Evolutionary conservation across 139 green algal species (phyloP).

Genomic region (Auxenochlorella protothecoides): DNA sequence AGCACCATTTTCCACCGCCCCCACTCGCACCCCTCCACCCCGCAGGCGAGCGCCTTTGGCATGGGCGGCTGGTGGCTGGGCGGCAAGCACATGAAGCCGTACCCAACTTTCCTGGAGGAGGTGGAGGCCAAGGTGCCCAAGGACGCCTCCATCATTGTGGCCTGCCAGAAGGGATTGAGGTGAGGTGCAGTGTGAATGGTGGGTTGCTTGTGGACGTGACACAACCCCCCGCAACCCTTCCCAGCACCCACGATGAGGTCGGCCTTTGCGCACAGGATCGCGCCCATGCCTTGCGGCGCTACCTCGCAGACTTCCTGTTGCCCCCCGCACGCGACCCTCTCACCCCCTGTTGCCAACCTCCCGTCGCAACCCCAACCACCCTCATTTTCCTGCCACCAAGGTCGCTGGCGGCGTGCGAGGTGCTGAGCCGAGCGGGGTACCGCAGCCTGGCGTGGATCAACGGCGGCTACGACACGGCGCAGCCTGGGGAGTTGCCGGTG

Average conservation of each 20-base stretch:
- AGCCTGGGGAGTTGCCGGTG: constrained; percentile 44
- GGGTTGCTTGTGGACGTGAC: neutral
- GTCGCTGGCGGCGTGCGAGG: constrained; percentile 67
- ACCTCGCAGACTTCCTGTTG: neutral
- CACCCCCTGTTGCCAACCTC: too few relatives aligned
- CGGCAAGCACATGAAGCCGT: constrained; percentile 76
- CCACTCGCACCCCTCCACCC: neutral
- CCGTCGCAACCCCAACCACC: neutral
- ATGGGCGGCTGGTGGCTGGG: constrained; percentile 89
- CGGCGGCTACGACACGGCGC: constrained; percentile 75
- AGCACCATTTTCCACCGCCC: neutral
- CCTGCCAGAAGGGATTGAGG: constrained; percentile 84
- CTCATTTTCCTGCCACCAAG: constrained; percentile 4
- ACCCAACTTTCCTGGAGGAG: constrained; percentile 60
- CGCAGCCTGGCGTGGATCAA: constrained; percentile 79
- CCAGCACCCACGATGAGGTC: too few relatives aligned
- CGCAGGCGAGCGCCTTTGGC: constrained; percentile 48
- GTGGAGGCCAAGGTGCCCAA: constrained; percentile 61
- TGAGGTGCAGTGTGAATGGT: constrained; percentile 2
- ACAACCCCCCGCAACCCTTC: too few relatives aligned
- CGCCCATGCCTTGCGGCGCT: neutral
- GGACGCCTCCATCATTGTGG: constrained; percentile 56
- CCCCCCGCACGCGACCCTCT: neutral
- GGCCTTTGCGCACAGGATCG: too few relatives aligned
- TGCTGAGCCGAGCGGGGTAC: constrained; percentile 43